Evolutionary conservation across 192 early-diverging fungal genomes (phyloP).

Genomic region (Pilaira anomala): DNA sequence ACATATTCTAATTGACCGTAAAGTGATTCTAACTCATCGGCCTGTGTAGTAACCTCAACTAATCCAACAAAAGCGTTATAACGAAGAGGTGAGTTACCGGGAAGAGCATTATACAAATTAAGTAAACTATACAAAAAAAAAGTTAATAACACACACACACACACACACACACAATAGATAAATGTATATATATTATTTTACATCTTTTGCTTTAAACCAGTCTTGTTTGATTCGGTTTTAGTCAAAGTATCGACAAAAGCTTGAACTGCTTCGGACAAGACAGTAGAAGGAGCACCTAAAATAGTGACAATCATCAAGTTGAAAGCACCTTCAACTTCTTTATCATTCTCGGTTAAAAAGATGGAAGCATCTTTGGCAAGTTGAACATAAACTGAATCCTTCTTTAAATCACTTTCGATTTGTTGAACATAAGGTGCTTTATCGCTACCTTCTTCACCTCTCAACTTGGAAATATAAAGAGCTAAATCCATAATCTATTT

Average conservation of each 20-base stretch:
- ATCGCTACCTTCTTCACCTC: slow-evolving; percentile 47
- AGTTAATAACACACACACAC: slow-evolving; percentile 24
- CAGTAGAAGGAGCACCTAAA: slow-evolving; percentile 43
- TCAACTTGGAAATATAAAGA: slow-evolving; percentile 58
- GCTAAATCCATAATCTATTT: slow-evolving; percentile 69
- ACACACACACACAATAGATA: not conserved
- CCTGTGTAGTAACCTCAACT: slow-evolving; percentile 67
- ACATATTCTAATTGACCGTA: slow-evolving; percentile 60
- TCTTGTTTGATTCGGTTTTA: slow-evolving; percentile 45
- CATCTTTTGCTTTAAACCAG: slow-evolving; percentile 61
- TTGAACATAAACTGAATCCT: slow-evolving; percentile 50
- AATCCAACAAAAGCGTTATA: slow-evolving; percentile 72
- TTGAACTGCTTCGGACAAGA: slow-evolving; percentile 44
- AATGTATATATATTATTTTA: no score
- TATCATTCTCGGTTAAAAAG: slow-evolving; percentile 56
- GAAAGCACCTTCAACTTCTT: slow-evolving; percentile 63
- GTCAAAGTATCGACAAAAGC: slow-evolving; percentile 44
- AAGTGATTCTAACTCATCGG: slow-evolving; percentile 65
- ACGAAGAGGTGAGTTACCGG: slow-evolving; percentile 50
- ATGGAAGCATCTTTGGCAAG: slow-evolving; percentile 55
- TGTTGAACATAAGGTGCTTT: slow-evolving; percentile 46
- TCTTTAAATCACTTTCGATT: slow-evolving; percentile 49
- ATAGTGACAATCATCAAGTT: slow-evolving; percentile 69
- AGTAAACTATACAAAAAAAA: slow-evolving; percentile 31
- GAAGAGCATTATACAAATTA: slow-evolving; percentile 85